Conservation (phyloP, 2,329 filamentous ascomycete genomes). For the Diaporthe amygdali region DNA sequence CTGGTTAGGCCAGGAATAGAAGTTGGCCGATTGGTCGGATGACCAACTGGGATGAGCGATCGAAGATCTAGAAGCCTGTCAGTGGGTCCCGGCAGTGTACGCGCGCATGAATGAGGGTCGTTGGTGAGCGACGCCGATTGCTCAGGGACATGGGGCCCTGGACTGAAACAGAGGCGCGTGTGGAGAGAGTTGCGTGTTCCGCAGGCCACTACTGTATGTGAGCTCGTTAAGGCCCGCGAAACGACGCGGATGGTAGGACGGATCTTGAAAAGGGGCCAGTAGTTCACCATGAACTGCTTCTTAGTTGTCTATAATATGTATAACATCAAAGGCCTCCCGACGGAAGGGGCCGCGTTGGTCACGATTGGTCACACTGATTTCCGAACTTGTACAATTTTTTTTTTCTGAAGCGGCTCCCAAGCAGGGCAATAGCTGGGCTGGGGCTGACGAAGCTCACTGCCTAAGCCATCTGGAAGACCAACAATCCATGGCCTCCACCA, state of each 20-base stretch:
- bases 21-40: neutral
- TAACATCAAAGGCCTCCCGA: neutral
- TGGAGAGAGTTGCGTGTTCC: neutral
- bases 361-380: neutral
- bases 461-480: too few relatives aligned
- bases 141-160: neutral
- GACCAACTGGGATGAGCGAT: neutral
- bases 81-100: constrained; percentile 1
- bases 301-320: neutral
- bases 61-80: constrained; percentile 9
- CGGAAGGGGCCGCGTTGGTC: neutral
- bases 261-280: neutral
- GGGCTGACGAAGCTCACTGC: neutral
- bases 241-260: neutral
- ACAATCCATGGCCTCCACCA: too few relatives aligned
- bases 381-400: neutral
- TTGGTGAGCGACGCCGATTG: too few relatives aligned
- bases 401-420: neutral
- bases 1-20: neutral
- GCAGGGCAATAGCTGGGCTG: too few relatives aligned
- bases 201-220: neutral
- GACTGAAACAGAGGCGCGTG: neutral
- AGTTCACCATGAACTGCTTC: neutral
- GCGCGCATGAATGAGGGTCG: constrained; percentile 10
- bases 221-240: neutral